Conservation (phyloP, 495 filamentous ascomycete genomes). For the Aspergillus carlsbadensis region DNA sequence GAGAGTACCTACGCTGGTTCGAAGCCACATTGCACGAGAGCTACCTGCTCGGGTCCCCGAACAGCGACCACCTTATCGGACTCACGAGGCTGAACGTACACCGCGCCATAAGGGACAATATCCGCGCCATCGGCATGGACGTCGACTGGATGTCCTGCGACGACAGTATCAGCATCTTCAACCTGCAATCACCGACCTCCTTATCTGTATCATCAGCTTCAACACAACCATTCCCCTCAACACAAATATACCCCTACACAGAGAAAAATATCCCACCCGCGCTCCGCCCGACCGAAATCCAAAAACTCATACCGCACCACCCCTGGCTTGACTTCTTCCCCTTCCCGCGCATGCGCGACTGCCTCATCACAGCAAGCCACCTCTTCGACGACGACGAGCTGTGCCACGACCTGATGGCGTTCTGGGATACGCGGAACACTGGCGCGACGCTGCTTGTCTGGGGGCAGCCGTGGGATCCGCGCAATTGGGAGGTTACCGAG, state of each 20-base stretch:
- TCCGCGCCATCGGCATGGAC: conserved; percentile 16
- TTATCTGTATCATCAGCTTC: no score
- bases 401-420: conserved; percentile 33
- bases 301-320: conserved; percentile 34
- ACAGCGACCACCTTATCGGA: conserved; percentile 13
- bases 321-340: conserved; percentile 31
- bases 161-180: conserved; percentile 14
- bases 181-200: not conserved
- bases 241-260: no score
- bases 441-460: conserved; percentile 33
- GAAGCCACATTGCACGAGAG: conserved; percentile 4
- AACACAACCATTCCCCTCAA: no score
- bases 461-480: conserved; percentile 27
- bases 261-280: conserved; percentile 20
- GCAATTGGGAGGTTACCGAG: conserved; percentile 32
- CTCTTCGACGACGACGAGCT: conserved; percentile 34
- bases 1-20: not conserved
- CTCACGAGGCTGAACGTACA: conserved; percentile 17
- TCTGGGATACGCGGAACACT: conserved; percentile 26
- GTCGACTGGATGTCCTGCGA: conserved; percentile 5
- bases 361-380: conserved; percentile 27
- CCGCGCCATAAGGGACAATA: conserved; percentile 19
- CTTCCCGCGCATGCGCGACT: conserved; percentile 35
- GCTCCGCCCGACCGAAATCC: conserved; percentile 38
- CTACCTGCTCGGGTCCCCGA: conserved; percentile 4